Conservation (phyloP, 805 yeast species). For the Saturnispora dispora region DNA sequence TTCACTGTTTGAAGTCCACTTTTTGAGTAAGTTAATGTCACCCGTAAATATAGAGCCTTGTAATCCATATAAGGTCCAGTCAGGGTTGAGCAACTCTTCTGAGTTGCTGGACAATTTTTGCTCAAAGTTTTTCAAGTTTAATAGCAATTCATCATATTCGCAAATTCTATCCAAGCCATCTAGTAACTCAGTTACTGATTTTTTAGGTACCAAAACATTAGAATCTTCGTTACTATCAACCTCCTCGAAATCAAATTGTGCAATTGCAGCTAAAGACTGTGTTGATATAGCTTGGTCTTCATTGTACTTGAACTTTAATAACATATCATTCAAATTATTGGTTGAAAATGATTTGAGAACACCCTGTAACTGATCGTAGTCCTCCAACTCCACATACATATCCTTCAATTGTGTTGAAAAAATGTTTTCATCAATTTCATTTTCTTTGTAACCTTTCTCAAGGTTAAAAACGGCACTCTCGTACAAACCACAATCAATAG, state of each 20-base stretch:
- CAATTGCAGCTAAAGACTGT: conserved; percentile 67
- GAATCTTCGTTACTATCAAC: conserved; percentile 15
- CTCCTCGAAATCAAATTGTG: conserved; percentile 28
- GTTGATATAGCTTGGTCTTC: conserved; percentile 84
- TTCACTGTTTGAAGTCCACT: conserved; percentile 54
- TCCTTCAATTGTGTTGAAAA: conserved; percentile 50
- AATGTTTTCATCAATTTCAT: conserved; percentile 29
- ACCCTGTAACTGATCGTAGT: conserved; percentile 85
- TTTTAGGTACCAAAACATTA: conserved; percentile 10
- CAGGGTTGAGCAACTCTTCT: conserved; percentile 23
- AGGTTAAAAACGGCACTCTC: conserved; percentile 81
- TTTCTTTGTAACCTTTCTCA: conserved; percentile 59
- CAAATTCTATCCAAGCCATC: conserved; percentile 71
- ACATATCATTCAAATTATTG: conserved; percentile 61
- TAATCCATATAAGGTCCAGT: conserved; percentile 60
- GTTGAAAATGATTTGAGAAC: conserved; percentile 65
- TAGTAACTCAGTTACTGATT: conserved; percentile 47
- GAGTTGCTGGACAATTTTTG: conserved; percentile 13
- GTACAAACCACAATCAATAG: conserved; percentile 75
- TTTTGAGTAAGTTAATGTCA: conserved; percentile 36
- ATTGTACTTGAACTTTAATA: conserved; percentile 72
- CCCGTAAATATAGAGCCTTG: conserved; percentile 69
- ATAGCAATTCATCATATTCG: conserved; percentile 55
- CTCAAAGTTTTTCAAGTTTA: conserved; percentile 35
- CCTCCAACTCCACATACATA: conserved; percentile 82